These are phyloP conservation scores for Fonsecaea pugnacius DNA, from an alignment of 2,329 filamentous ascomycete species.

Conservation along the genomic window DNA sequence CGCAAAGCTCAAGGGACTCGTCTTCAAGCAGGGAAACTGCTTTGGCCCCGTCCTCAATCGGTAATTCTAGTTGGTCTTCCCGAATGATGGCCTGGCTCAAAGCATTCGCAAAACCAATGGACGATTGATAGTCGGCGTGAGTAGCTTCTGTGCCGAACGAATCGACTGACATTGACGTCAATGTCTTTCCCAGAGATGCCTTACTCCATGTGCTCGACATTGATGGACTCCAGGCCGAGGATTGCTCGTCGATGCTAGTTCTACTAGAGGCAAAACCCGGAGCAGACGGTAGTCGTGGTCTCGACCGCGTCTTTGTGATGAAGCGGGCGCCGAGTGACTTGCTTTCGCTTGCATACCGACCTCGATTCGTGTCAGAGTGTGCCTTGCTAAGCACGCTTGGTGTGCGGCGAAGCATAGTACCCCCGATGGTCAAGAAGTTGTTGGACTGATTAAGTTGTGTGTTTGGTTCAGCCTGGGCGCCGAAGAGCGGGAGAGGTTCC, in stretches of 20 bases:
- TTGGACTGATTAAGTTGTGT: conserved; percentile 42
- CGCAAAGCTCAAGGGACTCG: conserved; percentile 85
- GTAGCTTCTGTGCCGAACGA: conserved; percentile 75
- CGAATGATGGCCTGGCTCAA: conserved; percentile 95
- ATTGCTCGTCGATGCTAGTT: conserved; percentile 90
- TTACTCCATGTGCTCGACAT: conserved; percentile 94
- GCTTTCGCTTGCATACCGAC: conserved; percentile 67
- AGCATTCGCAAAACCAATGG: conserved; percentile 95
- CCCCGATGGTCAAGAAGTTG: conserved; percentile 70
- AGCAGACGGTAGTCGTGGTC: conserved; percentile 73
- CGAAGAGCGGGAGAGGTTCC: conserved; percentile 83
- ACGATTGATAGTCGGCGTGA: conserved; percentile 82
- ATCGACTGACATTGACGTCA: conserved; percentile 89
- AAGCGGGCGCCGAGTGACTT: conserved; percentile 70
- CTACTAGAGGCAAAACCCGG: conserved; percentile 87
- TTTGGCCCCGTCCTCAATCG: conserved; percentile 64
- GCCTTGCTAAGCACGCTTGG: conserved; percentile 93
- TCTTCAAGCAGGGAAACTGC: conserved; percentile 78
- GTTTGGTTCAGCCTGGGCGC: conserved; percentile 51
- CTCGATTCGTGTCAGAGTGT: conserved; percentile 79
- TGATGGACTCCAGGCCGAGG: conserved; percentile 89
- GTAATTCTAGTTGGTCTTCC: conserved; percentile 69
- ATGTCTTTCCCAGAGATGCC: conserved; percentile 86
- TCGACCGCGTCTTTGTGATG: conserved; percentile 82
- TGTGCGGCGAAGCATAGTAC: conserved; percentile 75